A percentile compares a stretch with the other conserved stretches of the same genome.
Evolutionary conservation across 495 filamentous ascomycete genomes (phyloP).

Genomic region (Parachaetomium inaequale): DNA sequence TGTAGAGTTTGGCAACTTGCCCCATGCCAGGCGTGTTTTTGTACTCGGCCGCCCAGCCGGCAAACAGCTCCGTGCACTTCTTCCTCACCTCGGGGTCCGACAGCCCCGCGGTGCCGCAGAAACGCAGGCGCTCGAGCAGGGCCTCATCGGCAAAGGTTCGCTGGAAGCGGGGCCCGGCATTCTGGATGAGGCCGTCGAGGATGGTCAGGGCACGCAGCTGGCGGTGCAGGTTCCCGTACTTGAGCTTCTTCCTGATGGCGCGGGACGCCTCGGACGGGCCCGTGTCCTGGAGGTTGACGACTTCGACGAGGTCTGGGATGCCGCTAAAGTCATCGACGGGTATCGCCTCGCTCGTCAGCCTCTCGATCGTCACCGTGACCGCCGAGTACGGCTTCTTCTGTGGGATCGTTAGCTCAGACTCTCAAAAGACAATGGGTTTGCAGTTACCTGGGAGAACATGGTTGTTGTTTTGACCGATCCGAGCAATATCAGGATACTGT

Average conservation of each 20-base stretch:
- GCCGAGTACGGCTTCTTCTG: slow-evolving; percentile 94
- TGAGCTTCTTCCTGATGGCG: slow-evolving; percentile 96
- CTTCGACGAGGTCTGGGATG: slow-evolving; percentile 90
- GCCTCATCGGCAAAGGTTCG: slow-evolving; percentile 85
- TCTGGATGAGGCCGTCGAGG: slow-evolving; percentile 91
- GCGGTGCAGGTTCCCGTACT: slow-evolving; percentile 90
- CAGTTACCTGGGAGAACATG: slow-evolving; percentile 45
- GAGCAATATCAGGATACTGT: too few species aligned
- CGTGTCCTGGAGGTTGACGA: slow-evolving; percentile 80
- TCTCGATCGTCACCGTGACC: slow-evolving; percentile 90
- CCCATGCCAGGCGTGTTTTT: slow-evolving; percentile 78
- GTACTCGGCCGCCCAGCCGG: slow-evolving; percentile 82
- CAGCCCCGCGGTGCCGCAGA: slow-evolving; percentile 78
- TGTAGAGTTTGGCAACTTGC: slow-evolving; percentile 73
- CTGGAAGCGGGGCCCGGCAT: slow-evolving; percentile 86
- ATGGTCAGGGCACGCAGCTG: slow-evolving; percentile 88
- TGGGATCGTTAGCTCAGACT: background rate
- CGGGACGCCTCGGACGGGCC: slow-evolving; percentile 88
- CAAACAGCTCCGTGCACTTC: slow-evolving; percentile 82
- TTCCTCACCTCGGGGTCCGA: slow-evolving; percentile 81
- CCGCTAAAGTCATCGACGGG: slow-evolving; percentile 88
- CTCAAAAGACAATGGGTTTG: background rate
- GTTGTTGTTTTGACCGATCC: background rate
- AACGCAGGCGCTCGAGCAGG: slow-evolving; percentile 86
- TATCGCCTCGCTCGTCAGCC: slow-evolving; percentile 82